Evolutionary conservation across 306 rosid species (phyloP), one percentile per base, ranked within the genome.

Genomic region (Crotalaria pallida): DNA sequence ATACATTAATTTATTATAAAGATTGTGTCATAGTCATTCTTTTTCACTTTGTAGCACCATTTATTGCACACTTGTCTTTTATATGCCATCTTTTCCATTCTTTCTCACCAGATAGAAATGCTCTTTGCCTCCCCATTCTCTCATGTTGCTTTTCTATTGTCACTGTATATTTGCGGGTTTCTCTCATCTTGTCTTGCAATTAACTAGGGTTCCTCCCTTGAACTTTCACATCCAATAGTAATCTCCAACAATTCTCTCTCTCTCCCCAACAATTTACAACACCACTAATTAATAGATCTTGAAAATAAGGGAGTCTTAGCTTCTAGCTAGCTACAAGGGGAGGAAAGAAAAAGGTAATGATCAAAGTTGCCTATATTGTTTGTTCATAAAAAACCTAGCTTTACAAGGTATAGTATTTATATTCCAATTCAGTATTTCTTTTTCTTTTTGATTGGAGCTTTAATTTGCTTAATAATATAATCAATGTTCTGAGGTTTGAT

Each of bases 71-170:
- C 57, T 33, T 55, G 53, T 75, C 75, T 40, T 77, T 69, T 73
- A n/a, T n/a, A n/a, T n/a, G 71, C 58, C 73, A 69, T 69, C 60
- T 60, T 77, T 77, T n/a, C 58, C 43, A 58, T 45, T 71, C 72
- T 58, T 59, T 58, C 55, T 55, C 63, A 52, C 71, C 7, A 47
- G 36, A 77, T 73, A 82, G 36, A 77, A 77, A 82, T 88, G 89
- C 91, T 88, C 82, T 82, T 86, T 92, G 97, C 87, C 92, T 74
- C 92, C 80, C 69, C 65, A 80, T 65, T 58, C 74, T 72, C 82
- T 75, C 67, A 68, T 52, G 70, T 47, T 68, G 68, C 60, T 71
- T 43, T 47, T 77, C 64, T 68, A 48, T 84, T 72, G 57, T 65
- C 84, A 85, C 82, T 82, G 71, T 83, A 48, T 76, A 48, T 76